Percentiles rank a stretch among this genome's conserved stretches.
Evolutionary conservation across 176 grass and related monocot species (phyloP).

Genomic region (Oryza punctata): DNA sequence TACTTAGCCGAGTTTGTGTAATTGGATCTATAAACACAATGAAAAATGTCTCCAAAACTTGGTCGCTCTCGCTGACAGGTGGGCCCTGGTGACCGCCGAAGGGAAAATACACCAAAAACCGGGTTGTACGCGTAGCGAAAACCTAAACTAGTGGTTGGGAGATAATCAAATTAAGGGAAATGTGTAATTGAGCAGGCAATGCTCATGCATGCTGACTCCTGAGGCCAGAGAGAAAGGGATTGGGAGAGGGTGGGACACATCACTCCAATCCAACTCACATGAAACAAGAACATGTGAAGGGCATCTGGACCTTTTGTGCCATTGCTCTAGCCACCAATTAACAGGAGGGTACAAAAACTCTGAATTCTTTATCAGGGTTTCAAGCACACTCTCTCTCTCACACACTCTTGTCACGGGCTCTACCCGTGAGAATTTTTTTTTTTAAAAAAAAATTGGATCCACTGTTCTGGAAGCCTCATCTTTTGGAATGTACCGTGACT

Average conservation of each 20-base stretch:
- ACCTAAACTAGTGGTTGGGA: constrained; percentile 14
- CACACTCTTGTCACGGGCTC: constrained; percentile 35
- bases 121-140: not conserved
- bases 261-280: constrained; percentile 30
- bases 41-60: not conserved
- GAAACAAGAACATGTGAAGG: constrained; percentile 79
- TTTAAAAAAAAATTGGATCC: not conserved
- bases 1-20: not conserved
- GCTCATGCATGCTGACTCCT: not conserved
- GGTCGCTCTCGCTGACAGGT: not conserved
- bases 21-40: not conserved
- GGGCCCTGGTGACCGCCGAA: not conserved
- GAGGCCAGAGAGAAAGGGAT: not conserved
- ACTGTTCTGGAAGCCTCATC: constrained; percentile 42
- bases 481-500: constrained; percentile 29
- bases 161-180: not conserved
- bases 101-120: not conserved
- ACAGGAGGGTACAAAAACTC: not conserved
- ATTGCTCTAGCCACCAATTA: not conserved
- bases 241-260: not conserved
- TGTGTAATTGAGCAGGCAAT: not conserved
- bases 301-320: constrained; percentile 30
- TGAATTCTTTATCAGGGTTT: constrained; percentile 1
- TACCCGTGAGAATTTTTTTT: not conserved
- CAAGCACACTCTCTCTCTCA: not conserved